Evolutionary conservation across 768 basidiomycete species (phyloP), one percentile per base, ranked within the genome.

Genomic region (Leccinum broughii): DNA sequence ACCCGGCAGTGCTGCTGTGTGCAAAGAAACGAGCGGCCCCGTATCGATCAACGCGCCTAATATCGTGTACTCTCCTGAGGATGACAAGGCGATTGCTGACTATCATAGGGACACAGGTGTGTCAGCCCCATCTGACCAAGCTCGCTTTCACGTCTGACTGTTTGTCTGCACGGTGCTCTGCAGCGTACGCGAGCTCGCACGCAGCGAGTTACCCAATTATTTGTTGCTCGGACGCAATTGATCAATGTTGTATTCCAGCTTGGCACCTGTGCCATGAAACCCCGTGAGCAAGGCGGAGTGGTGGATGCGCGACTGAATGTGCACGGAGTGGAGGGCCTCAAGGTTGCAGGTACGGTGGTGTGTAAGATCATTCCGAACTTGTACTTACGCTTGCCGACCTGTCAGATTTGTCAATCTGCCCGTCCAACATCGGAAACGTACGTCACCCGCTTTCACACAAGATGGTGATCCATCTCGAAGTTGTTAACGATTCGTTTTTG

Each of bases 261-360:
- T 20, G 51, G 87, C 34, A 89, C 87, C 0, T 88, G 86, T 57
- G 80, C 87, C 1, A 89, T 89, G 88, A 87, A 87, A 22, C 2
- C 54, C 8, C 62, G 37, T 35, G 35, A 37, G 3, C 44, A 56
- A 28, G 59, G 59, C 15, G 60, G 64, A 6, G 64, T 65, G 7
- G 57, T 65, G 2, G 57, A 66, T 52, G 30, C 54, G 4, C 54
- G 60, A 3, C 55, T 66, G 32, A 62, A 66, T 11, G 65, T 66
- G 30, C 57, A 66, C 30, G 64, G 57, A 7, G 61, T 63, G 1
- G 17, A 56, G n/a, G 58, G 54, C 6, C 57, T 66, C 34, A 66
- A 66, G 49, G 52, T 66, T 8, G 65, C 65, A 34, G 64, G 65
- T 55, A 50, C 30, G 30, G 30, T 35, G 64, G 61, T 26, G 13